These are phyloP conservation scores for Arthrinium phaeospermum DNA, from an alignment of 2,329 filamentous ascomycete species.

Conservation along the genomic window DNA sequence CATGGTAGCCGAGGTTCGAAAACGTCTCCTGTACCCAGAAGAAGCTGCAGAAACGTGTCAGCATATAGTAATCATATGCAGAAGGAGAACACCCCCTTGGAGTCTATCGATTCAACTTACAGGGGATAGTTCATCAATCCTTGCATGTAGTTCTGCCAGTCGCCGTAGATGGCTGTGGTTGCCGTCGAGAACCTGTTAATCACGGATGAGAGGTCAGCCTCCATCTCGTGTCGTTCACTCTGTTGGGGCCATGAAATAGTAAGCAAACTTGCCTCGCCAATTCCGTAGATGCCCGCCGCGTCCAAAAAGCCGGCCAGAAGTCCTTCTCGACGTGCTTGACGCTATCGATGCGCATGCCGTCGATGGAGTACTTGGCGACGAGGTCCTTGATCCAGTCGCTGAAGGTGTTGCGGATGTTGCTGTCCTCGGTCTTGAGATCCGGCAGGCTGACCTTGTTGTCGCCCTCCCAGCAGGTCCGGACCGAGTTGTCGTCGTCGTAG, in stretches of 20 bases:
- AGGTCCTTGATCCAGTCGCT: conserved; percentile 54
- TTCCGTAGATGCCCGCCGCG: conserved; percentile 53
- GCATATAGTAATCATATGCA: background rate
- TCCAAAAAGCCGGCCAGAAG: conserved; percentile 52
- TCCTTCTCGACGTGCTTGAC: conserved; percentile 53
- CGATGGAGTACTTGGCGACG: conserved; percentile 58
- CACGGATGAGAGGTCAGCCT: background rate
- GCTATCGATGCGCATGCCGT: conserved; percentile 57
- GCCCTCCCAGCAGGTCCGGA: conserved; percentile 56
- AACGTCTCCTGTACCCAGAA: conserved; percentile 47
- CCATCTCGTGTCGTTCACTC: no score
- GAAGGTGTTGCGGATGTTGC: conserved; percentile 48
- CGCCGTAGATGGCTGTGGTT: conserved; percentile 49
- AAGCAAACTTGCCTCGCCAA: conserved; percentile 49
- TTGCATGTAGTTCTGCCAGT: conserved; percentile 53
- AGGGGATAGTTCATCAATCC: conserved; percentile 57
- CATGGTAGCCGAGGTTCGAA: conserved; percentile 37
- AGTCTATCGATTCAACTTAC: conserved; percentile 35
- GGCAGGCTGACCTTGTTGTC: conserved; percentile 51
- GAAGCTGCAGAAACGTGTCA: conserved; percentile 38
- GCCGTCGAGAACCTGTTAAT: conserved; percentile 46
- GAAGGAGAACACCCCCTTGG: background rate
- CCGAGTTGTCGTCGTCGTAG: conserved; percentile 51
- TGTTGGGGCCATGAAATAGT: background rate
- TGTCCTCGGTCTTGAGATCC: conserved; percentile 51